Evolutionary conservation across 108 stramenopile species (phyloP).

Genomic region (Nitzschia sp.): DNA sequence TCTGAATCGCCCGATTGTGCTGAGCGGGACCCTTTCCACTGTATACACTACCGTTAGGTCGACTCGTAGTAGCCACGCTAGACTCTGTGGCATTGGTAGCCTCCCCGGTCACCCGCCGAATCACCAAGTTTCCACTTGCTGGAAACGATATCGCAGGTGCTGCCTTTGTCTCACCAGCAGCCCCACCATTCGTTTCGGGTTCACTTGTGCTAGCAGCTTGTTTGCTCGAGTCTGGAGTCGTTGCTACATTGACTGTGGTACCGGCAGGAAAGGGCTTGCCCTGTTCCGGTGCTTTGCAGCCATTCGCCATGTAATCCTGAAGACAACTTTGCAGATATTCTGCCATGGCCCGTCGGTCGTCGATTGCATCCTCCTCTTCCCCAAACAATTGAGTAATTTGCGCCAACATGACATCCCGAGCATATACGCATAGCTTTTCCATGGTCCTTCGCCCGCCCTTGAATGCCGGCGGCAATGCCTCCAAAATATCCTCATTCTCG

Average conservation of each 20-base stretch:
- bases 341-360: constrained; percentile 47
- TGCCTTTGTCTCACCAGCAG: constrained; percentile 9
- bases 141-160: constrained; percentile 8
- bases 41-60: background rate
- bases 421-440: constrained; percentile 60
- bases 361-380: constrained; percentile 29
- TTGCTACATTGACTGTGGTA: background rate
- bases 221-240: background rate
- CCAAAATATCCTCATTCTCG: constrained; percentile 77
- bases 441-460: constrained; percentile 70
- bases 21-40: constrained; percentile 12
- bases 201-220: background rate
- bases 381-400: constrained; percentile 84
- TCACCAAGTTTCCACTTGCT: constrained; percentile 49
- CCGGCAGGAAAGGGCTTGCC: constrained; percentile 52
- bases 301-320: constrained; percentile 66
- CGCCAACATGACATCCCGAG: constrained; percentile 77
- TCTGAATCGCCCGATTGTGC: constrained; percentile 20
- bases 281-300: constrained; percentile 65
- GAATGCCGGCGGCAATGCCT: constrained; percentile 80
- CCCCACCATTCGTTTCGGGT: background rate
- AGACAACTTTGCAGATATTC: constrained; percentile 72
- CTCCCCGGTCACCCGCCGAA: constrained; percentile 41
- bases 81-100: background rate
- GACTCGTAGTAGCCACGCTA: constrained; percentile 4